Percentiles rank a stretch among this genome's conserved stretches.
Conservation (phyloP, 192 early-diverging fungal species). For the Coemansia sp. region DNA sequence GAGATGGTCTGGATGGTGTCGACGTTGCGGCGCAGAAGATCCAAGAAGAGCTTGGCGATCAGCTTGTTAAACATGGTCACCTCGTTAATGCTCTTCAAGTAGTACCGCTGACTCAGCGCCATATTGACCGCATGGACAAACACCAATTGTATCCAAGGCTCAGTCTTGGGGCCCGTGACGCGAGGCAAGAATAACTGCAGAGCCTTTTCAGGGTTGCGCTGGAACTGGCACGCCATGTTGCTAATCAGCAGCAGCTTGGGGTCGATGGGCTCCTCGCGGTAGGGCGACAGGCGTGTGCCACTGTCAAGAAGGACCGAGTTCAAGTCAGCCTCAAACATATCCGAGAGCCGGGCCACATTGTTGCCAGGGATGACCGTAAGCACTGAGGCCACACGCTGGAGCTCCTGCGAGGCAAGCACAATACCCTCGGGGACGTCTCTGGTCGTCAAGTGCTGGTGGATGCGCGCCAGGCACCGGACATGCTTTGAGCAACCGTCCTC, state of each 20-base stretch:
- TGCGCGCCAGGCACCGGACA: slow-evolving; percentile 33
- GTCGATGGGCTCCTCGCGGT: slow-evolving; percentile 68
- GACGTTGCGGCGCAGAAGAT: slow-evolving; percentile 50
- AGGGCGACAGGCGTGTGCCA: slow-evolving; percentile 46
- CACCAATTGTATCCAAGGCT: slow-evolving; percentile 76
- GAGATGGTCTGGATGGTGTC: slow-evolving; percentile 53
- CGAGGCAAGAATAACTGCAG: slow-evolving; percentile 71
- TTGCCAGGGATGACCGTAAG: slow-evolving; percentile 48
- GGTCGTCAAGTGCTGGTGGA: slow-evolving; percentile 44
- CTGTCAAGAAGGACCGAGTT: slow-evolving; percentile 49
- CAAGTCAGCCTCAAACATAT: slow-evolving; percentile 44
- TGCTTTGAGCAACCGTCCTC: slow-evolving; percentile 50
- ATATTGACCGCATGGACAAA: slow-evolving; percentile 70
- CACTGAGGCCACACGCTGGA: slow-evolving; percentile 37
- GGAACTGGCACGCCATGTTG: slow-evolving; percentile 75
- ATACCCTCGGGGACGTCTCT: slow-evolving; percentile 48
- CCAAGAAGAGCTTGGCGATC: slow-evolving; percentile 42
- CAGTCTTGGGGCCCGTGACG: slow-evolving; percentile 67
- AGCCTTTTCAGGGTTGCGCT: slow-evolving; percentile 73
- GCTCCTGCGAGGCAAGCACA: slow-evolving; percentile 39
- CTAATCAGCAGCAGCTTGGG: slow-evolving; percentile 70
- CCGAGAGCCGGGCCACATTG: slow-evolving; percentile 39
- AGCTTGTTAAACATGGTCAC: slow-evolving; percentile 44
- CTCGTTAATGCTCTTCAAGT: slow-evolving; percentile 17
- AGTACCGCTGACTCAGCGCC: slow-evolving; percentile 30